These are phyloP conservation scores for Herpetomonas samuelpessoai DNA, from an alignment of 208 protist genomes.

Conservation along the genomic window DNA sequence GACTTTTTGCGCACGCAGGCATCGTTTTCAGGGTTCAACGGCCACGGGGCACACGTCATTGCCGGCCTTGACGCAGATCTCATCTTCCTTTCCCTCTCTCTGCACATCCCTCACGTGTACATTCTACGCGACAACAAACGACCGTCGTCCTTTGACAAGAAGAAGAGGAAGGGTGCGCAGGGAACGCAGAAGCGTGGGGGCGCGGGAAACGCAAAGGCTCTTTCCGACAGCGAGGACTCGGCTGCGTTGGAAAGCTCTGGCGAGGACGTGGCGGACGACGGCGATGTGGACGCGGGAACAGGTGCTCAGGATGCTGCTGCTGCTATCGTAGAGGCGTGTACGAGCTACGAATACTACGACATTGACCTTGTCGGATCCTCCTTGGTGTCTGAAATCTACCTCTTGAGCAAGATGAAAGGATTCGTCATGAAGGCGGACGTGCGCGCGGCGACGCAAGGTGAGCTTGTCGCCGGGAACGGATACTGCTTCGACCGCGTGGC, in stretches of 20 bases:
- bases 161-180: neutral
- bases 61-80: constrained; percentile 99
- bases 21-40: constrained; percentile 62
- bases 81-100: constrained; percentile 96
- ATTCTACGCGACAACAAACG: constrained; percentile 85
- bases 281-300: neutral
- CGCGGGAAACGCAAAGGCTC: neutral
- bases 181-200: neutral
- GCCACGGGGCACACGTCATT: constrained; percentile 93
- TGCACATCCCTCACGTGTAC: constrained; percentile 93
- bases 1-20: constrained; percentile 88
- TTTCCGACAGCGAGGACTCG: too few species aligned
- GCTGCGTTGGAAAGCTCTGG: too few species aligned
- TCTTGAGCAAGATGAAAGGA: constrained; percentile 45
- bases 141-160: constrained; percentile 30
- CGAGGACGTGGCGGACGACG: neutral
- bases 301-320: constrained; percentile 1
- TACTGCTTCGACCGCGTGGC: constrained; percentile 49
- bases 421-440: constrained; percentile 20
- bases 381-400: constrained; percentile 70
- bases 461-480: constrained; percentile 38
- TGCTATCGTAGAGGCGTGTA: constrained; percentile 2
- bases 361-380: constrained; percentile 56
- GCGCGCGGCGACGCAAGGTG: constrained; percentile 13
- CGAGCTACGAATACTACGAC: constrained; percentile 66